A percentile compares a stretch with the other conserved stretches of the same genome.
Conservation (phyloP, 306 rosid genomes). For the Dryas alaskensis region DNA sequence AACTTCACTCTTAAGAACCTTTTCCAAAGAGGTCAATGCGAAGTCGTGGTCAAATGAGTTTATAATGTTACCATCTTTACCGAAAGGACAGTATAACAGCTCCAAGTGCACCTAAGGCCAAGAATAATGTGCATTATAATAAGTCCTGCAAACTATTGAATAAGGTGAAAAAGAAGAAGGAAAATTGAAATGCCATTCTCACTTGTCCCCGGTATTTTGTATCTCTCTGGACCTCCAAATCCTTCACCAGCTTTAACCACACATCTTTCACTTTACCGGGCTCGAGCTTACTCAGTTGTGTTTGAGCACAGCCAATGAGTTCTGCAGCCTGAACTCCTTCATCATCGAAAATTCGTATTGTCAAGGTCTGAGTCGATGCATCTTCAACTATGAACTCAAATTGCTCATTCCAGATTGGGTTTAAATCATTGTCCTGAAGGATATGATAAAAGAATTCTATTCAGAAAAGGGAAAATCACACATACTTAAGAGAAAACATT, state of each 20-base stretch:
- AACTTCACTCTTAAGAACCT: constrained; percentile 49
- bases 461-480: constrained; percentile 4
- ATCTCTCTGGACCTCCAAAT: constrained; percentile 76
- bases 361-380: constrained; percentile 65
- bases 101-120: constrained; percentile 81
- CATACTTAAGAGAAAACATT: background rate
- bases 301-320: constrained; percentile 69
- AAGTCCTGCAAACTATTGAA: background rate
- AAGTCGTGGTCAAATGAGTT: constrained; percentile 62
- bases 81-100: constrained; percentile 76
- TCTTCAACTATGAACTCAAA: constrained; percentile 81
- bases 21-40: constrained; percentile 68
- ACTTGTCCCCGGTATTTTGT: constrained; percentile 88
- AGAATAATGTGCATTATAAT: background rate
- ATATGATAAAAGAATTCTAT: constrained; percentile 12
- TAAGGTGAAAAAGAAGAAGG: background rate
- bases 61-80: constrained; percentile 42
- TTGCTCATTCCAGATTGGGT: constrained; percentile 95
- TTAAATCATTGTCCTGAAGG: constrained; percentile 75
- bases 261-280: constrained; percentile 85
- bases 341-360: constrained; percentile 78
- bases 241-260: constrained; percentile 82
- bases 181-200: constrained; percentile 26
- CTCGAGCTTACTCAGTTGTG: constrained; percentile 61
- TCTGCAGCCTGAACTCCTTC: constrained; percentile 86